Base-by-base conservation (phyloP, 805 yeast genomes). In the Hanseniaspora hatyaiensis region DNA sequence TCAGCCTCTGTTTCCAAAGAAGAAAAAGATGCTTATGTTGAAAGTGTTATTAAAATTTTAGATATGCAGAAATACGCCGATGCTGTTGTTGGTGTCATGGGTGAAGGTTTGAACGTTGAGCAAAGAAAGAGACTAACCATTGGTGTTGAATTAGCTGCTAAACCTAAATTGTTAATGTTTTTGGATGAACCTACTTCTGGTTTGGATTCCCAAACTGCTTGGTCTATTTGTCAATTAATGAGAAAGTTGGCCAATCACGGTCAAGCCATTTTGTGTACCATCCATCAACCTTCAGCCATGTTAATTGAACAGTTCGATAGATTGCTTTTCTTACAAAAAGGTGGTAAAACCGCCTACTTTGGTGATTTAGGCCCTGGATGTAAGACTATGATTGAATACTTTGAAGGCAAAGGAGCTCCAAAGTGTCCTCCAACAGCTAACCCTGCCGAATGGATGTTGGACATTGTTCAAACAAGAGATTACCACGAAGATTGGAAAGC, bases 361-460 rank as follows among this genome's bases (percentile, higher is more conserved):
- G 89, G 88, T 52, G 82, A 79, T 41, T 65, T 79, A 51, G 88
- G 89, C 48, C 62, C 70, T 31, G 72, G 77, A 55, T 77, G 75
- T 55, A 58, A 61, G 37, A 69, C 75, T 3, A 68, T 81, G 66
- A 78, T 80, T 50, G 63, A 73, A 44, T 81, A 81, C 59, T 80
- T 82, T 56, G 86, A 81, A 60, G 59, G 61, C 4, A 62, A 80
- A 53, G 87, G 86, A 47, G 75, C 87, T 34, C 72, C 70, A 22
- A 66, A 67, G 48, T 82, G 88, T 65, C 87, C 88, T 18, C 65
- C 69, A 6, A 69, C 70, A 34, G 86, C 84, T 4, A 82, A 82
- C 54, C 92, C 89, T 28, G 89, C 88, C 12, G 95, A 85, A 66
- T 86, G 94, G 92, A 86, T 86, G 94, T 69, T 86, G 64, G 82